Conservation (phyloP, 306 rosid genomes). For the Vigna hirtella region DNA sequence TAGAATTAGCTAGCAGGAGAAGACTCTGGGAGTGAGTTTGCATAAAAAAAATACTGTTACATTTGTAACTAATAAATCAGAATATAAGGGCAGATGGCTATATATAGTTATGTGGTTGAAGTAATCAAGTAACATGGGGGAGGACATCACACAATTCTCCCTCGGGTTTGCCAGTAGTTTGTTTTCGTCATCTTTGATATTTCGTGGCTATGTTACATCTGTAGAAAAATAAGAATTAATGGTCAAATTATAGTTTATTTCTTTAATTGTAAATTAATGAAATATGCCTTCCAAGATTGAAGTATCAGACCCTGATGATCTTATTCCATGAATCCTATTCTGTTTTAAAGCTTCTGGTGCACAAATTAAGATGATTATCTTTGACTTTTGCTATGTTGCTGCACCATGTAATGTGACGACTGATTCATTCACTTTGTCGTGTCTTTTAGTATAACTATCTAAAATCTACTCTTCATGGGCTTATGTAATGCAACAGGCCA, state of each 20-base stretch:
- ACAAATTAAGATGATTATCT: slow-evolving; percentile 20
- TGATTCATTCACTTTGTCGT: slow-evolving; percentile 15
- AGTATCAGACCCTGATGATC: not conserved
- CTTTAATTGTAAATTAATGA: not conserved
- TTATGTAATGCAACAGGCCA: slow-evolving; percentile 66
- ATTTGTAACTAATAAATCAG: not conserved
- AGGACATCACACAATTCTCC: slow-evolving; percentile 28
- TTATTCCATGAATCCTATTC: not conserved
- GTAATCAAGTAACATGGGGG: slow-evolving; percentile 19
- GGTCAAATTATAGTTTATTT: slow-evolving; percentile 6
- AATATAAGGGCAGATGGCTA: slow-evolving; percentile 11
- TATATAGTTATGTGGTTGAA: not conserved
- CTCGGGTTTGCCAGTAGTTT: not conserved
- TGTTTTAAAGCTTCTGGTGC: slow-evolving; percentile 18
- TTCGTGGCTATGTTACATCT: slow-evolving; percentile 7
- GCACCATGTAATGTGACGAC: slow-evolving; percentile 4
- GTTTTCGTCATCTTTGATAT: slow-evolving; percentile 31
- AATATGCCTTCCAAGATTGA: not conserved
- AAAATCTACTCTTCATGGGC: slow-evolving; percentile 34
- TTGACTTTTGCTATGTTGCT: slow-evolving; percentile 18
- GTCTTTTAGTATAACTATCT: slow-evolving; percentile 12
- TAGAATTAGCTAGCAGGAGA: not conserved
- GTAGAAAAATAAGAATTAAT: slow-evolving; percentile 6
- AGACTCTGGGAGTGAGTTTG: not conserved
- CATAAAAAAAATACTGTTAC: not conserved